These are phyloP conservation scores for Lophium mytilinum DNA, from an alignment of 495 filamentous ascomycete species.

Conservation along the genomic window DNA sequence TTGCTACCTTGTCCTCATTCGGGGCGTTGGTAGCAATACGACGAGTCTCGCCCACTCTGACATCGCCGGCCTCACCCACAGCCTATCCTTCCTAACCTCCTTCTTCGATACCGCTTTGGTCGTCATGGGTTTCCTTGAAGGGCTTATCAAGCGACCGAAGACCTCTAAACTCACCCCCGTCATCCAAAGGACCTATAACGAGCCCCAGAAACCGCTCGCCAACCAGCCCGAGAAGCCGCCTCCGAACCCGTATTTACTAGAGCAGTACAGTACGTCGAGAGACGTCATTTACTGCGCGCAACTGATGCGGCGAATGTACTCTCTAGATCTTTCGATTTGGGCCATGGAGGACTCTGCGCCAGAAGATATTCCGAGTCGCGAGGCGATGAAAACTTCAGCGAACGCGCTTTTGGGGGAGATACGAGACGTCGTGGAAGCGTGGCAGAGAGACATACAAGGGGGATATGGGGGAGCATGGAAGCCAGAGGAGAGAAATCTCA, in stretches of 20 bases:
- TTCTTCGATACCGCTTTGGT: neutral
- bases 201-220: neutral
- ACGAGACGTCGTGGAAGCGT: neutral
- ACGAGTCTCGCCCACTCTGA: neutral
- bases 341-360: neutral
- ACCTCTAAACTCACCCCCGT: neutral
- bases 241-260: neutral
- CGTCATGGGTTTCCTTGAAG: neutral
- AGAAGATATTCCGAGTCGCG: neutral
- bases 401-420: neutral
- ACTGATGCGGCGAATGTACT: constrained; percentile 3
- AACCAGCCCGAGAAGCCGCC: no score
- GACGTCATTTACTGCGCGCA: constrained; percentile 1
- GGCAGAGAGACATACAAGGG: neutral
- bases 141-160: neutral
- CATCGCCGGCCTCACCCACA: neutral
- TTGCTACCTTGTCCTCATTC: neutral
- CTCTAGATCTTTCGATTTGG: neutral
- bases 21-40: neutral
- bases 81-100: neutral
- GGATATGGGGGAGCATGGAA: neutral
- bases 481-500: neutral
- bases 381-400: neutral
- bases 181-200: neutral
- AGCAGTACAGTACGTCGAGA: neutral